Base-by-base conservation (phyloP, 257 asterid species). In the Forsythia viridissima region DNA sequence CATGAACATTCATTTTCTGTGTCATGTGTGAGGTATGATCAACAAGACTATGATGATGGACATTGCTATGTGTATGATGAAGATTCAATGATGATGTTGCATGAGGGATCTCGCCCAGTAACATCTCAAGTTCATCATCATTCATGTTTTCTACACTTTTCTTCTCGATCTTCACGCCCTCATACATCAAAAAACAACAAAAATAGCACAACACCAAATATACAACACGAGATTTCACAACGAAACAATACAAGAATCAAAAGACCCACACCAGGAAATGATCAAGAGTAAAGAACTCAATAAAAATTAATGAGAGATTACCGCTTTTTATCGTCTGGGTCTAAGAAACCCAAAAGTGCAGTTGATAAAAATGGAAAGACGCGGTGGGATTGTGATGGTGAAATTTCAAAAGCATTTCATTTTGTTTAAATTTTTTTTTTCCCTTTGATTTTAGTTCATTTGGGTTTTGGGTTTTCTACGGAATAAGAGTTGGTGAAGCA, bases 41-140 rank as follows among this genome's bases (percentile, higher is more conserved):
- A 66, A 73, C 84, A 73, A 67, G 82, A 69, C 55, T 72, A 75
- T 74, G 82, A 57, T 80, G 86, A 71, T 77, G 87, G 73, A 66
- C 81, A 77, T 84, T 80, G 86, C 72, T 77, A 15, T 73, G 36
- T 46, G 80, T 5, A 36, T 79, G 69, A 79, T 85, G 90, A 70
- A 78, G 85, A 70, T 82, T 88, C 74, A 76, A 82, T 76, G 95
- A 86, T 82, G 90, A 79, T 72, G 91, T 86, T 80, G 86, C 97
- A 73, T 86, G 93, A 80, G 98, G 95, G 90, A 93, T 93, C 96
- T 93, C 96, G 37, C 91, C 93, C 83, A 93, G 89, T 73, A 93
- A 84, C 90, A 83, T 87, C 70, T 93, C 97, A 4, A 92, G 77
- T 86, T 93, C 98, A 24, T 92, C 94, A 65, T 92, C 97, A 55